phyloP scores from a whole-genome alignment of 2,329 filamentous ascomycete genomes.

The Aureobasidium leucospermi region DNA sequence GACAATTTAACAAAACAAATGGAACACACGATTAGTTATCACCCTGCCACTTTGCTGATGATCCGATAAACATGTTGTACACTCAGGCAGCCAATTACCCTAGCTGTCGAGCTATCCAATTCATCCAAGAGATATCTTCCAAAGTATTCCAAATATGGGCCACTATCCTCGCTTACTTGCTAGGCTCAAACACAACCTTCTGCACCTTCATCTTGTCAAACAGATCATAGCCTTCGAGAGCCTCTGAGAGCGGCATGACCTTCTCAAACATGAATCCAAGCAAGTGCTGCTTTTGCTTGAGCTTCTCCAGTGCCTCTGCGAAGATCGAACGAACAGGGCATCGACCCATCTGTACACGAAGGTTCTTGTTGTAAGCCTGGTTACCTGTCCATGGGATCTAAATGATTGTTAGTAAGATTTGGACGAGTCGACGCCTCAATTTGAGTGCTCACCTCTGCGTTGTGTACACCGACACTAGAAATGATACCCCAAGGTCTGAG shows the following conservation, averaged over 20 bases:
- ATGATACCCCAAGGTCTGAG: conserved; percentile 44
- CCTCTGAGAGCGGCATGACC: conserved; percentile 44
- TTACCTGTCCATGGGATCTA: conserved; percentile 42
- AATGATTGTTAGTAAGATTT: too few species aligned
- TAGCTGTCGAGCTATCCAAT: background rate
- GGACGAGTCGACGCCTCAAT: too few species aligned
- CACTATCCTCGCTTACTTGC: background rate
- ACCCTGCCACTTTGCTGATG: background rate
- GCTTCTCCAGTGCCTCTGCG: conserved; percentile 37
- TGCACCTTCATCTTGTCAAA: conserved; percentile 49
- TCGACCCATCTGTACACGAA: conserved; percentile 43
- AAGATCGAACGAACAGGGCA: conserved; percentile 46
- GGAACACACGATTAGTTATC: background rate
- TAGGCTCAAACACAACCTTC: conserved; percentile 40
- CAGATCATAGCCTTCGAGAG: conserved; percentile 45
- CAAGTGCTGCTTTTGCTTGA: conserved; percentile 43
- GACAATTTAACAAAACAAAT: background rate
- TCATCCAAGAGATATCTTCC: background rate
- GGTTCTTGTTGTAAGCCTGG: conserved; percentile 44
- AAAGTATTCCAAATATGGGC: background rate
- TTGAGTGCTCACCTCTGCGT: conserved; percentile 27
- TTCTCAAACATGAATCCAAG: conserved; percentile 48
- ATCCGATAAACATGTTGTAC: background rate
- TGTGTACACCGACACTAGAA: conserved; percentile 43
- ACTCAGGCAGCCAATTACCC: background rate